These are phyloP conservation scores for Epichloe bromicola DNA, from an alignment of 2,329 filamentous ascomycete species.

Conservation along the genomic window DNA sequence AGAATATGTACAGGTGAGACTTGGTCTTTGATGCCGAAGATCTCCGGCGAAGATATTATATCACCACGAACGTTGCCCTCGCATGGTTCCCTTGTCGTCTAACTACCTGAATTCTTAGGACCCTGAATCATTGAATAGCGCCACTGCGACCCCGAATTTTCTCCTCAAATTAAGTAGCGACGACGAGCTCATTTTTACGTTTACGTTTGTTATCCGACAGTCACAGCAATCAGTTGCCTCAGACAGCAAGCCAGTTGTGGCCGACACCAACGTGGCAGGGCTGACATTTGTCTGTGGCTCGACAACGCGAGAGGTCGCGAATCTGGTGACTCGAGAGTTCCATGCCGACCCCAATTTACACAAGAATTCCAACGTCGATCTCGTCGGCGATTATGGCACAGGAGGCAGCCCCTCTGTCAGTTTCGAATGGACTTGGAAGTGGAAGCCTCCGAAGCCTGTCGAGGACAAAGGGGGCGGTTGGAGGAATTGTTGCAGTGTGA, in stretches of 20 bases:
- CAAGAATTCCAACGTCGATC: slow-evolving; percentile 89
- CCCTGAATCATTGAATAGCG: slow-evolving; percentile 45
- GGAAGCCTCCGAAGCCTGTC: slow-evolving; percentile 70
- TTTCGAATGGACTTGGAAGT: slow-evolving; percentile 95
- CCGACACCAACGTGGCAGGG: slow-evolving; percentile 72
- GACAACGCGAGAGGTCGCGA: slow-evolving; percentile 77
- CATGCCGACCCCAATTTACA: slow-evolving; percentile 95
- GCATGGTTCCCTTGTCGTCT: background rate
- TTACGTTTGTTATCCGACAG: slow-evolving; percentile 70
- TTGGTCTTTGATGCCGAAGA: slow-evolving; percentile 8
- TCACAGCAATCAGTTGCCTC: slow-evolving; percentile 31
- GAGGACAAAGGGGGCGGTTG: slow-evolving; percentile 86
- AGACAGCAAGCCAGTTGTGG: slow-evolving; percentile 31
- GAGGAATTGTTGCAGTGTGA: slow-evolving; percentile 85
- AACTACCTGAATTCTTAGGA: slow-evolving; percentile 42
- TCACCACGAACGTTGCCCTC: background rate
- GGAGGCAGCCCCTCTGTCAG: slow-evolving; percentile 70
- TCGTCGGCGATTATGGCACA: slow-evolving; percentile 86
- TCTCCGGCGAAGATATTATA: background rate
- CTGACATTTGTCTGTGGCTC: slow-evolving; percentile 88
- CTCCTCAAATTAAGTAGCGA: slow-evolving; percentile 79
- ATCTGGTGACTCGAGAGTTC: slow-evolving; percentile 86
- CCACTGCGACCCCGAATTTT: slow-evolving; percentile 50
- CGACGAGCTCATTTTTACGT: slow-evolving; percentile 85
- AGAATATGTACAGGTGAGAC: slow-evolving; percentile 78